A percentile compares a stretch with the other conserved stretches of the same genome.
Evolutionary conservation across 352 stramenopile species (phyloP).

Genomic region (Pythium biforme): DNA sequence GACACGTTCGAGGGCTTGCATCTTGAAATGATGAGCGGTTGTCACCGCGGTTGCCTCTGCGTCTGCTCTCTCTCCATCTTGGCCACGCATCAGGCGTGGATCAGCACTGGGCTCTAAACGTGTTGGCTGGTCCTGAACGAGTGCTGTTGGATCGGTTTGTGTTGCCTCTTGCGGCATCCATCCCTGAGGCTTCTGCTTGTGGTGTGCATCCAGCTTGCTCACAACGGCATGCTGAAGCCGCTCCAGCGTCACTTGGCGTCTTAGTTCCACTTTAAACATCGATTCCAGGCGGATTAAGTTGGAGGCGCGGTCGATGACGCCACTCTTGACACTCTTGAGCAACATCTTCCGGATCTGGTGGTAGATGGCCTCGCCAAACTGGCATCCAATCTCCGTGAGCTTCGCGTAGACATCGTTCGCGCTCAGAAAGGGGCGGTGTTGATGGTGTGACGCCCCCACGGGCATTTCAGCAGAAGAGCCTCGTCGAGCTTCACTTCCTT

Average conservation of each 20-base stretch:
- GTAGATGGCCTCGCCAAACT: conserved; percentile 49
- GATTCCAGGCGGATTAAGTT: conserved; percentile 53
- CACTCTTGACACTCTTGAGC: conserved; percentile 39
- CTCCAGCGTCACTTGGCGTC: conserved; percentile 53
- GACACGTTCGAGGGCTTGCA: conserved; percentile 55
- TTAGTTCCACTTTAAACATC: conserved; percentile 60
- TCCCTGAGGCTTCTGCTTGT: conserved; percentile 15
- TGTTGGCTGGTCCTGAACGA: not conserved
- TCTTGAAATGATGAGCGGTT: conserved; percentile 51
- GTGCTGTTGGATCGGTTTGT: not conserved
- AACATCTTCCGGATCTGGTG: conserved; percentile 39
- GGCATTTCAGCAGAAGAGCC: not conserved
- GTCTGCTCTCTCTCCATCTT: not conserved
- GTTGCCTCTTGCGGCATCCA: not conserved
- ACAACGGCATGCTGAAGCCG: conserved; percentile 39
- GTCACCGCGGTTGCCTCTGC: conserved; percentile 9
- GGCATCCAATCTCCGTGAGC: conserved; percentile 34
- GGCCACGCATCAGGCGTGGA: conserved; percentile 1
- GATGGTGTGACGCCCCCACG: not conserved
- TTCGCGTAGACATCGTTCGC: conserved; percentile 34
- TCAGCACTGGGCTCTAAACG: not conserved
- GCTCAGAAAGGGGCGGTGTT: not conserved
- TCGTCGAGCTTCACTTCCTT: not conserved
- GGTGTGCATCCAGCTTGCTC: conserved; percentile 17
- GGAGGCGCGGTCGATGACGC: conserved; percentile 40